A percentile compares a stretch with the other conserved stretches of the same genome.
Conservation (phyloP, 305 asterid genomes). For the Withania somnifera region DNA sequence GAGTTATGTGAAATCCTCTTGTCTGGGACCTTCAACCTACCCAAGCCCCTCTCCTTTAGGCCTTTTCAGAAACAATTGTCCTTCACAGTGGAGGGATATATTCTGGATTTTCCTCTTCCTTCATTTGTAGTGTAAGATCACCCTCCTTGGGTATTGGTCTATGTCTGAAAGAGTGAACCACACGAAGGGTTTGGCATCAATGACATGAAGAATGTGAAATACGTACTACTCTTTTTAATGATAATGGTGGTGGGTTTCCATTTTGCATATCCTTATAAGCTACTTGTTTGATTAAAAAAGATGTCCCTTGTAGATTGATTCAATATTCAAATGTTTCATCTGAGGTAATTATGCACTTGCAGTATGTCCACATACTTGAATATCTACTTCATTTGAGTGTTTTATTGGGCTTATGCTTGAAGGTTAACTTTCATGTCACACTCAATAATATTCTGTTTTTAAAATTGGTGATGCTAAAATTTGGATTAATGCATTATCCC, state of each 20-base stretch:
- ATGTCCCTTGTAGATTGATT: neutral
- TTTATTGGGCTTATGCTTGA: neutral
- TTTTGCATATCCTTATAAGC: neutral
- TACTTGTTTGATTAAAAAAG: neutral
- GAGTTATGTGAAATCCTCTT: neutral
- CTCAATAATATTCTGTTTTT: neutral
- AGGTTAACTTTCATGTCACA: neutral
- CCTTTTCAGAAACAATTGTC: neutral
- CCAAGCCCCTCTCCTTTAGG: neutral
- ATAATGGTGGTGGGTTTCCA: neutral
- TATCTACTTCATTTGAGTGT: neutral
- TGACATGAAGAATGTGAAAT: neutral
- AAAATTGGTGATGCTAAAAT: neutral
- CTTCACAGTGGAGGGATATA: neutral
- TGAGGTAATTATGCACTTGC: neutral
- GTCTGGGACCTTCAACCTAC: neutral
- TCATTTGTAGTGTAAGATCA: neutral
- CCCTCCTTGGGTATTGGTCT: neutral
- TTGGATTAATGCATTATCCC: conserved; percentile 6
- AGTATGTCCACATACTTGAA: neutral
- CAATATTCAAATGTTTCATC: neutral
- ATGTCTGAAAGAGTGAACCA: neutral
- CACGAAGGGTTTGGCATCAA: neutral
- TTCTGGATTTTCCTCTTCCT: neutral
- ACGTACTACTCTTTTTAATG: neutral